These are phyloP conservation scores for Penicillium subrubescens DNA, from an alignment of 495 filamentous ascomycete species.

Conservation along the genomic window DNA sequence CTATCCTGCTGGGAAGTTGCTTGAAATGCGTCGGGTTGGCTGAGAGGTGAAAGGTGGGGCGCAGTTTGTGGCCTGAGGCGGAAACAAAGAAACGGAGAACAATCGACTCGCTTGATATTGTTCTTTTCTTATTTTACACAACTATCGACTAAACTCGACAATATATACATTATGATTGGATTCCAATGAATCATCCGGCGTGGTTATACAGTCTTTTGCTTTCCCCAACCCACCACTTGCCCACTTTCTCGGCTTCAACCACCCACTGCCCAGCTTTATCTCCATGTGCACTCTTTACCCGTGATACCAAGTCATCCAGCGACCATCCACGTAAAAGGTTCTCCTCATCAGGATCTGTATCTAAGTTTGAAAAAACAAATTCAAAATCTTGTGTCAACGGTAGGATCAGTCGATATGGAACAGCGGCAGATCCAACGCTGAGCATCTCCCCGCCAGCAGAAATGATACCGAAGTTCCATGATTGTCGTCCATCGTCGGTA, in stretches of 20 bases:
- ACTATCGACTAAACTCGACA: not conserved
- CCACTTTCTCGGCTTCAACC: conserved; percentile 37
- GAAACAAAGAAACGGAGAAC: conserved; percentile 15
- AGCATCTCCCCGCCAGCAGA: conserved; percentile 44
- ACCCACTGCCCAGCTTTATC: conserved; percentile 37
- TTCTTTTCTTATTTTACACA: conserved; percentile 1
- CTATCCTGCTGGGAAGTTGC: not conserved
- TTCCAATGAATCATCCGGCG: not conserved
- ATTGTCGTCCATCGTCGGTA: conserved; percentile 21
- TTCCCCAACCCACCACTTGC: conserved; percentile 39
- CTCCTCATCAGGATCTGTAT: conserved; percentile 32
- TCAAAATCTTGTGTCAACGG: conserved; percentile 36
- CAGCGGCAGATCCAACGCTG: conserved; percentile 34
- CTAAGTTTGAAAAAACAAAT: conserved; percentile 38
- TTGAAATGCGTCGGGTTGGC: not conserved
- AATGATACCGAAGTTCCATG: conserved; percentile 47
- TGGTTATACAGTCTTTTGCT: conserved; percentile 24
- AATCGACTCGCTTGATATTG: conserved; percentile 11
- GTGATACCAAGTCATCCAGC: conserved; percentile 24
- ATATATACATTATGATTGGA: not conserved
- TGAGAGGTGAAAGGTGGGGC: conserved; percentile 8
- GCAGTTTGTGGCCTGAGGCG: conserved; percentile 10
- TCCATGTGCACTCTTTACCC: conserved; percentile 27
- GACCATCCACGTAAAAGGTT: conserved; percentile 22
- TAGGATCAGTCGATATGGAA: conserved; percentile 39